Percentiles rank a stretch among this genome's conserved stretches.
Conservation (phyloP, 2,329 filamentous ascomycete species). For the Hymenoscyphus albidus region DNA sequence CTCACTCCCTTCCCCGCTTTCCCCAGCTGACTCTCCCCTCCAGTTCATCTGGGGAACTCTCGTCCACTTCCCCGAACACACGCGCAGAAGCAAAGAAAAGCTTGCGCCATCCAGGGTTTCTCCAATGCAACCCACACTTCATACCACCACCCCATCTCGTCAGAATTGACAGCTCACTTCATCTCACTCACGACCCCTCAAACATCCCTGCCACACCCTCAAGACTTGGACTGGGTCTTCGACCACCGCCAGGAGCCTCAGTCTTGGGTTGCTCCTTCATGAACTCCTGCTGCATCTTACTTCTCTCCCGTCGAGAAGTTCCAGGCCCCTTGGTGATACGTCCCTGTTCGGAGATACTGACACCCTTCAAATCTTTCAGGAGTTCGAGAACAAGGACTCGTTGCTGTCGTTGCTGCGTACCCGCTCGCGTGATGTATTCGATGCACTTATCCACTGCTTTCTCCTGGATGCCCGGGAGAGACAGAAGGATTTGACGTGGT, state of each 20-base stretch:
- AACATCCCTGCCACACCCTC: constrained; percentile 35
- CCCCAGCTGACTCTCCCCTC: background rate
- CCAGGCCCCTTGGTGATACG: constrained; percentile 62
- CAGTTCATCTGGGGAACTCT: too few species aligned
- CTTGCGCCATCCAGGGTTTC: too few species aligned
- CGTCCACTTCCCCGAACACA: too few species aligned
- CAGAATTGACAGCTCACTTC: background rate
- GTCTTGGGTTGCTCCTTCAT: constrained; percentile 47
- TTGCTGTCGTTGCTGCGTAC: constrained; percentile 67
- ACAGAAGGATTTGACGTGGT: constrained; percentile 71
- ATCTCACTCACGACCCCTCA: constrained; percentile 15
- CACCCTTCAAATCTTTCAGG: constrained; percentile 79
- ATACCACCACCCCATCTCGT: background rate
- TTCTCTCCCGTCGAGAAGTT: constrained; percentile 44
- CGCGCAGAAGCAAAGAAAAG: background rate
- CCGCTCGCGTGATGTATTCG: constrained; percentile 54
- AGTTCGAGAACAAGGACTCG: constrained; percentile 78
- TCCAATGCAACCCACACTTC: background rate
- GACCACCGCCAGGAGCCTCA: constrained; percentile 10
- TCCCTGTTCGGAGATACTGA: constrained; percentile 90
- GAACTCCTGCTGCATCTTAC: constrained; percentile 63
- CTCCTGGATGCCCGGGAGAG: constrained; percentile 70
- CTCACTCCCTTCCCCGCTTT: background rate
- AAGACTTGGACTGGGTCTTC: constrained; percentile 26
- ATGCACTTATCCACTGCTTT: constrained; percentile 64